phyloP scores from a whole-genome alignment of 2,329 filamentous ascomycete species.

The Grosmannia clavigera region DNA sequence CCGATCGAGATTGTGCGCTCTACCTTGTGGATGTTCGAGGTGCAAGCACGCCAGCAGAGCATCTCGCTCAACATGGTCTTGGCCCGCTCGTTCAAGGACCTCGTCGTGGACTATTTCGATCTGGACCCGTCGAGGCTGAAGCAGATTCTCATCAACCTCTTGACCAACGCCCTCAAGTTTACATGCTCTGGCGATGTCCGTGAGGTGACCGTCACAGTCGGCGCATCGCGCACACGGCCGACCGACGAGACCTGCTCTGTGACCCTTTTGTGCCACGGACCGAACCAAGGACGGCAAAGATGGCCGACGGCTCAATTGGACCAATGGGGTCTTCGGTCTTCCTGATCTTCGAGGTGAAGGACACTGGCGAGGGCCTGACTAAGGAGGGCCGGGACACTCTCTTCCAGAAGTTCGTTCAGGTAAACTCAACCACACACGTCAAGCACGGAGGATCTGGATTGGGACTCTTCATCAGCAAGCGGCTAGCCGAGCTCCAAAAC shows the following conservation, averaged over 20 bases:
- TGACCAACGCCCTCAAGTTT: constrained; percentile 75
- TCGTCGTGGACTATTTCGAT: constrained; percentile 51
- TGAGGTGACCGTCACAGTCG: constrained; percentile 37
- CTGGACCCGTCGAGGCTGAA: constrained; percentile 63
- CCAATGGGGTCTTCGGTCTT: constrained; percentile 38
- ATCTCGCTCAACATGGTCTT: constrained; percentile 55
- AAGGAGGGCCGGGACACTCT: constrained; percentile 60
- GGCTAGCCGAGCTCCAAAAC: constrained; percentile 69
- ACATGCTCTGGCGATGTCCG: constrained; percentile 51
- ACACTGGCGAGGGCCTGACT: constrained; percentile 64
- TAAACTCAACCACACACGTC: constrained; percentile 61
- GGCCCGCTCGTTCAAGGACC: constrained; percentile 43
- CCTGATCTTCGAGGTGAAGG: constrained; percentile 61
- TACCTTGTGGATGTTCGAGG: constrained; percentile 67
- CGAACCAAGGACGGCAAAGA: background rate
- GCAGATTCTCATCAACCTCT: constrained; percentile 69
- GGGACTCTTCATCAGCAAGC: constrained; percentile 66
- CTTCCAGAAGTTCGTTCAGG: constrained; percentile 70
- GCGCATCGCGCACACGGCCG: constrained; percentile 28
- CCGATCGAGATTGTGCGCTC: constrained; percentile 54
- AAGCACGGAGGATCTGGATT: constrained; percentile 71
- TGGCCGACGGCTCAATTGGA: too few species aligned
- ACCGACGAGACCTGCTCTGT: constrained; percentile 33
- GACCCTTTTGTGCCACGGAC: constrained; percentile 48
- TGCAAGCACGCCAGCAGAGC: constrained; percentile 56